Evolutionary conservation across 176 grass and related monocot species (phyloP), one percentile per base, ranked within the genome.

Genomic region (Zoysia pacifica): DNA sequence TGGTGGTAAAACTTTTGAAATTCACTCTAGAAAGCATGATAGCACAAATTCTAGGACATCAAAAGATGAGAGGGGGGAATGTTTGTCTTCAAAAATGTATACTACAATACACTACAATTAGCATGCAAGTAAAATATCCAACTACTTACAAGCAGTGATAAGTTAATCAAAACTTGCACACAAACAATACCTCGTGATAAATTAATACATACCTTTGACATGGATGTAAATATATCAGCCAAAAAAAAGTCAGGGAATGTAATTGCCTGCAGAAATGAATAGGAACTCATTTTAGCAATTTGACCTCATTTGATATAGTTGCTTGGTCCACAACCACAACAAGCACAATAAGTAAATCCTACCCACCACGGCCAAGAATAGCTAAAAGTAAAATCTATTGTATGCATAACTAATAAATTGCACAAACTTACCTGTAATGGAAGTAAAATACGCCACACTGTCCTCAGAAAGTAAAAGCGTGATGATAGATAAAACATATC

Each of bases 171-270:
- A 83, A 39, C 38, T 11, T 62, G 35, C 35, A 5, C 3, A 40
- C n/a, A 44, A 46, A 1, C 5, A 55, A 70, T 20, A 66, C 10
- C 72, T 84, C 20, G 36, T 50, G 51, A 66, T 67, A 76, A 68
- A 85, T 40, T 47, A 43, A 15, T 1, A 11, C 54, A 80, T 82
- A 99, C 97, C 97, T 99, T 99, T 83, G 93, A 95, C 93, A 96
- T 99, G 79, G 97, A 99, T 80, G 97, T 99, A 88, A 99, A 88
- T 80, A 99, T 91, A 99, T 99, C 97, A 69, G 97, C 97, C 88
- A 99, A 76, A 76, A 99, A 99, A 73, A 99, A 99, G 86, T 99
- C 97, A 52, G 97, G 82, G 80, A 99, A 99, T 72, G 97, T 93
- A 78, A 99, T 96, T 62, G 93, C 90, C 97, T 99, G 77, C 51